Evolutionary conservation across 805 yeast species (phyloP), one percentile per base, ranked within the genome.

Genomic region (Kodamaea hsintzibuensis): DNA sequence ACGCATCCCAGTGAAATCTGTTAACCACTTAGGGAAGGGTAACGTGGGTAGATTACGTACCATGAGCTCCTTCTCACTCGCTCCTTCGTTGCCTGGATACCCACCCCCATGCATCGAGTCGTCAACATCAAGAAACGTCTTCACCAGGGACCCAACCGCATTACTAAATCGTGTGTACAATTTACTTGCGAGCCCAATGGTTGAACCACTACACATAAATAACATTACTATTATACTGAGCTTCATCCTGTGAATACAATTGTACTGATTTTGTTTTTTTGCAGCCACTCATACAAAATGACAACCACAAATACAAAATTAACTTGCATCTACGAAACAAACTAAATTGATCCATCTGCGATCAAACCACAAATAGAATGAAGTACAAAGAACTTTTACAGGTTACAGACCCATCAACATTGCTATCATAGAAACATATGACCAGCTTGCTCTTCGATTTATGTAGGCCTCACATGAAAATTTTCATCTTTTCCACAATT

Each of bases 11-110:
- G 97, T 90, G 59, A 89, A 79, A 12, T 82, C 87, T 0, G 78
- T 58, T 27, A 92, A 77, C 98, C 98, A 92, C 18, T 73, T 54
- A 0, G 98, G 98, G 57, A 92, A 83, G 0, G 89, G 86, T 35
- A 56, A 37, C n/a, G 22, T 22, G 3, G 54, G 55, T 17, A 16
- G 22, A 17, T 40, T 40, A 7, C 25, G 44, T 17, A 12, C 35
- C 35, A 40, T 40, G 7, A 16, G 44, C 25, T 40, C 25, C 25
- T 40, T 38, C 42, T 16, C 42, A 2, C 14, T 16, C 13, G n/a
- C 42, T 38, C 22, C 13, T 45, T 18, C 38, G 44, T 14, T 13
- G 19, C 9, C 19, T 37, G 16, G 14, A 14, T 18, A 16, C 14
- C 42, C 42, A 10, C 42, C 42, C 9, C 42, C 42, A 14, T 16